phyloP scores from a whole-genome alignment of 768 basidiomycete species.

The Tubosaeta brunneosetosa region DNA sequence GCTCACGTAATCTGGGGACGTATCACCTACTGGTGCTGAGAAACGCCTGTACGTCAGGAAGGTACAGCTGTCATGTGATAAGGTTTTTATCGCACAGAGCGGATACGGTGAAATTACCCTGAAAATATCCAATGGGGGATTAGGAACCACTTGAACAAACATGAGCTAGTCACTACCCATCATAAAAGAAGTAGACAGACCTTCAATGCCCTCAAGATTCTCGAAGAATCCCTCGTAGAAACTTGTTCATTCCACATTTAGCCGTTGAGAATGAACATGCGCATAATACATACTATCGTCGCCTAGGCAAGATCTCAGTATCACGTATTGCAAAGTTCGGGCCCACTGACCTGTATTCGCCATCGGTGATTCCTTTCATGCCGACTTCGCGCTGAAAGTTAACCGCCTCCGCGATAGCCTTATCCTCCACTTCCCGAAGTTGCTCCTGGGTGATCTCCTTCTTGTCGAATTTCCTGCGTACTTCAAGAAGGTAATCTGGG shows the following conservation, averaged over 20 bases:
- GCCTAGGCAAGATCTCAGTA: conserved; percentile 13
- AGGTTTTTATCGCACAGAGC: background rate
- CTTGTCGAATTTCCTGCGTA: conserved; percentile 33
- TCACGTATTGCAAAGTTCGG: background rate
- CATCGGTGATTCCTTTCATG: conserved; percentile 40
- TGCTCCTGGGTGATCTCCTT: conserved; percentile 33
- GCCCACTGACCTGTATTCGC: conserved; percentile 34
- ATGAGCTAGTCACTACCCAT: background rate
- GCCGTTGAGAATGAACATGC: background rate
- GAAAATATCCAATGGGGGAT: conserved; percentile 25
- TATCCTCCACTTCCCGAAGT: conserved; percentile 36
- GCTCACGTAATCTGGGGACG: background rate
- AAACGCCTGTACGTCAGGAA: conserved; percentile 24
- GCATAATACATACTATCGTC: conserved; percentile 20
- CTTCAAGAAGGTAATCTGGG: conserved; percentile 36
- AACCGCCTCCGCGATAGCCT: conserved; percentile 34
- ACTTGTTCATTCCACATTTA: conserved; percentile 9
- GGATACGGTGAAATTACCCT: conserved; percentile 7
- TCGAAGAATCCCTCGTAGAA: conserved; percentile 30
- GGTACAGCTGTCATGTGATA: conserved; percentile 15
- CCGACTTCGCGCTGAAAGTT: conserved; percentile 37
- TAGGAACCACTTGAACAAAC: conserved; percentile 11
- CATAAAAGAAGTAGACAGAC: conserved; percentile 2
- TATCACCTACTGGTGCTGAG: conserved; percentile 11
- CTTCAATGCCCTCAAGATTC: conserved; percentile 22